Evolutionary conservation across 2,329 filamentous ascomycete species (phyloP).

Genomic region (Trichophyton equinum): DNA sequence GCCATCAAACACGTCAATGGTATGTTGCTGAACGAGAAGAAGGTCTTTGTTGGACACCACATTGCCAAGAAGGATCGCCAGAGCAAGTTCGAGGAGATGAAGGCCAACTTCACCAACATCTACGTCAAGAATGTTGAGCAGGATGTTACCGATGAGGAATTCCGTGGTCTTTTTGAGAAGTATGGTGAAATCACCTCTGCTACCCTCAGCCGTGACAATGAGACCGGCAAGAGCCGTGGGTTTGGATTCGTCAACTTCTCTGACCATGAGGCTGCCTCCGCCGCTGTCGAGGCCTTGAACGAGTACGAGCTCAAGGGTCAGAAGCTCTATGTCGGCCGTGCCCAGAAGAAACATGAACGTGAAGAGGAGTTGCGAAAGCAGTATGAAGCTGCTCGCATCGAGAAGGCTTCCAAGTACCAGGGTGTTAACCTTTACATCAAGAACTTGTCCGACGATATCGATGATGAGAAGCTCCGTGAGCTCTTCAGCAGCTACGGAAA

Average conservation of each 20-base stretch:
- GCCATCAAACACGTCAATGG: slow-evolving; percentile 99
- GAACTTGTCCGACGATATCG: slow-evolving; percentile 92
- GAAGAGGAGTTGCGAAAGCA: slow-evolving; percentile 99
- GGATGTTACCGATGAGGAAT: slow-evolving; percentile 83
- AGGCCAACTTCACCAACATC: slow-evolving; percentile 99
- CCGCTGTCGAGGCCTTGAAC: slow-evolving; percentile 85
- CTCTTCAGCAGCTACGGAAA: slow-evolving; percentile 85
- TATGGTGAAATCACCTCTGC: slow-evolving; percentile 92
- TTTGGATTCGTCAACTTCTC: slow-evolving; percentile 96
- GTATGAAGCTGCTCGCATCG: slow-evolving; percentile 90
- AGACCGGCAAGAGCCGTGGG: slow-evolving; percentile 79
- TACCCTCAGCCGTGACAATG: slow-evolving; percentile 74
- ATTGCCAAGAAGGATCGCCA: slow-evolving; percentile 99
- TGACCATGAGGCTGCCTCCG: slow-evolving; percentile 72
- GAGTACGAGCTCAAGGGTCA: slow-evolving; percentile 84
- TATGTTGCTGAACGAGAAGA: slow-evolving; percentile 99
- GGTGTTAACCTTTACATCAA: slow-evolving; percentile 99
- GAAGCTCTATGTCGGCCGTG: slow-evolving; percentile 93
- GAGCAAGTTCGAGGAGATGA: slow-evolving; percentile 99
- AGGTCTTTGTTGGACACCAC: slow-evolving; percentile 98
- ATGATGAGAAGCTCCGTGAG: slow-evolving; percentile 92
- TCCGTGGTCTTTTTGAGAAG: slow-evolving; percentile 83
- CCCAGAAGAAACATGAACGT: slow-evolving; percentile 99
- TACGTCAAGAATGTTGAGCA: slow-evolving; percentile 95
- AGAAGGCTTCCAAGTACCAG: slow-evolving; percentile 99